Evolutionary conservation across 2,329 filamentous ascomycete species (phyloP).

Genomic region (Rosellinia necatrix): DNA sequence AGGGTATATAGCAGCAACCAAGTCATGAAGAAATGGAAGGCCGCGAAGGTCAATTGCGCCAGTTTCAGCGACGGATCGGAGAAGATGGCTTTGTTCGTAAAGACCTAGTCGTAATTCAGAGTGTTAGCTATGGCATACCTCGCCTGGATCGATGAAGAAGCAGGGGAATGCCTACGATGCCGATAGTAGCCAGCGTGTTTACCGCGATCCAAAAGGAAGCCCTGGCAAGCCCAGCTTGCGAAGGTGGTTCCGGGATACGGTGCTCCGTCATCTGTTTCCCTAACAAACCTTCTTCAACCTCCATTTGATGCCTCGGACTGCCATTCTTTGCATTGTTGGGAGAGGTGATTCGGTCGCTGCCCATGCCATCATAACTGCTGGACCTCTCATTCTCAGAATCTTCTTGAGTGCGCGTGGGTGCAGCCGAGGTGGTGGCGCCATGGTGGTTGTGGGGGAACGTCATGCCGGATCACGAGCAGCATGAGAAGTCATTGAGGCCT

Average conservation of each 20-base stretch:
- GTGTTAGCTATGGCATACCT: conserved; percentile 5
- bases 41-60: conserved; percentile 67
- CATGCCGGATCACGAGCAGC: conserved; percentile 29
- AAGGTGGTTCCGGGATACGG: conserved; percentile 38
- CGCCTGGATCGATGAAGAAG: not conserved
- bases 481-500: conserved; percentile 11
- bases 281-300: conserved; percentile 49
- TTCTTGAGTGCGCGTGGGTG: conserved; percentile 43
- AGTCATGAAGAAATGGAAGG: conserved; percentile 71
- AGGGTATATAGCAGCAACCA: conserved; percentile 65
- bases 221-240: conserved; percentile 44
- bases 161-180: conserved; percentile 54
- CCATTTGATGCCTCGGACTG: conserved; percentile 40
- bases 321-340: conserved; percentile 44
- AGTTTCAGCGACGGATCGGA: conserved; percentile 64
- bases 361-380: conserved; percentile 37
- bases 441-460: conserved; percentile 28
- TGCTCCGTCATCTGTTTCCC: conserved; percentile 42
- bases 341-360: conserved; percentile 40
- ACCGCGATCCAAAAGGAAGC: conserved; percentile 61
- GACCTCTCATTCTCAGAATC: conserved; percentile 43
- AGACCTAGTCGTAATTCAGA: conserved; percentile 54
- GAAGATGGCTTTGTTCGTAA: conserved; percentile 74
- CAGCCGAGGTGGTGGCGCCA: conserved; percentile 34
- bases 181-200: conserved; percentile 66